Conservation (phyloP, 805 yeast species). For the Nakazawaea peltata region DNA sequence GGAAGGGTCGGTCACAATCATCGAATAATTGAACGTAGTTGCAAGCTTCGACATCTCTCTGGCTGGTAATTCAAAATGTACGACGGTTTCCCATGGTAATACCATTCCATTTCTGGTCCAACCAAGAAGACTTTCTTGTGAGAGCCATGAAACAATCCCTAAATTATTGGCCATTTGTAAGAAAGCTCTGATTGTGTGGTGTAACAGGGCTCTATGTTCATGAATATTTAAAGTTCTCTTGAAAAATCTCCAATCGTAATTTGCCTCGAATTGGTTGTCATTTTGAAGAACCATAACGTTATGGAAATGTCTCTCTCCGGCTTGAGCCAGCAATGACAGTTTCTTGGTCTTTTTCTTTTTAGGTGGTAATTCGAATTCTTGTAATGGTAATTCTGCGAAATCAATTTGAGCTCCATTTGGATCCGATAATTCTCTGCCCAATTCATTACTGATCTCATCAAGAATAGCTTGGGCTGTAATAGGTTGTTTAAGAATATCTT, state of each 20-base stretch:
- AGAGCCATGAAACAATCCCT: slow-evolving; percentile 36
- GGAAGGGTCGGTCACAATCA: slow-evolving; percentile 33
- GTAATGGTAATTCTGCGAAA: slow-evolving; percentile 14
- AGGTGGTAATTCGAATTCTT: slow-evolving; percentile 19
- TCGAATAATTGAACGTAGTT: slow-evolving; percentile 35
- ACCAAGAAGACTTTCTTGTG: slow-evolving; percentile 41
- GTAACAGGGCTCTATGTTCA: slow-evolving; percentile 36
- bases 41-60: slow-evolving; percentile 37
- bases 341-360: slow-evolving; percentile 20
- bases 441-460: slow-evolving; percentile 17
- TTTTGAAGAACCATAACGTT: slow-evolving; percentile 22
- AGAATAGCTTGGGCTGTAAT: slow-evolving; percentile 19
- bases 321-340: slow-evolving; percentile 23
- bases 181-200: slow-evolving; percentile 37
- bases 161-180: slow-evolving; percentile 32
- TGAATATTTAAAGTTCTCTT: slow-evolving; percentile 28
- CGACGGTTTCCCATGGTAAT: slow-evolving; percentile 45
- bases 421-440: slow-evolving; percentile 23
- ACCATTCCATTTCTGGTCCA: slow-evolving; percentile 42
- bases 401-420: slow-evolving; percentile 14
- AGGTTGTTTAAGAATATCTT: slow-evolving; percentile 23
- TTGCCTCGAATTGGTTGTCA: slow-evolving; percentile 26
- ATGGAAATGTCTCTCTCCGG: slow-evolving; percentile 24
- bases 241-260: slow-evolving; percentile 65
- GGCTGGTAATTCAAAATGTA: slow-evolving; percentile 45